A percentile compares a stretch with the other conserved stretches of the same genome.
Evolutionary conservation across 2,329 filamentous ascomycete species (phyloP).

Genomic region (Lachnellula hyalina): DNA sequence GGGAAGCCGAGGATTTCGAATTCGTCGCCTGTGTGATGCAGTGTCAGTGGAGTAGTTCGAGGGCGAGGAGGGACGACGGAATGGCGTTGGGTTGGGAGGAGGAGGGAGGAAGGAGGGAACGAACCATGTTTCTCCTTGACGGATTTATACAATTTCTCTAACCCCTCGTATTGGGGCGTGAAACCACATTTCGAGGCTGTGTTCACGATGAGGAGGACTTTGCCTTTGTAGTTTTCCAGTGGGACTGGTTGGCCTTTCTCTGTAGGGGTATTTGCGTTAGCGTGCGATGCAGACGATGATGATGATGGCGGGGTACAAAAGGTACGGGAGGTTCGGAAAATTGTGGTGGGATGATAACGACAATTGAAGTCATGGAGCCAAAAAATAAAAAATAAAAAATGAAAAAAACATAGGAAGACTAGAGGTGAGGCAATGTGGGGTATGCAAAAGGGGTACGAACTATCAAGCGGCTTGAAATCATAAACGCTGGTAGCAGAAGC

Average conservation of each 20-base stretch:
- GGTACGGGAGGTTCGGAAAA: not conserved
- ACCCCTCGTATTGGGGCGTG: slow-evolving; percentile 87
- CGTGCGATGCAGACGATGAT: not conserved
- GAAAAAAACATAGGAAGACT: not conserved
- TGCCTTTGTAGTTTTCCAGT: slow-evolving; percentile 72
- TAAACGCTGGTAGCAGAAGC: slow-evolving; percentile 68
- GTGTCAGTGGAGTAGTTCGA: not conserved
- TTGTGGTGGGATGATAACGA: not conserved
- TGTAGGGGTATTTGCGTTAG: slow-evolving; percentile 33
- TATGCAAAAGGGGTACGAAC: slow-evolving; percentile 43
- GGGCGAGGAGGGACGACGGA: slow-evolving; percentile 14
- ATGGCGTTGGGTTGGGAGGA: slow-evolving; percentile 1
- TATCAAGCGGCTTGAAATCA: slow-evolving; percentile 79
- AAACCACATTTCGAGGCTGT: slow-evolving; percentile 98
- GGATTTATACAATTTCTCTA: slow-evolving; percentile 84
- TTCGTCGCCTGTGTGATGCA: slow-evolving; percentile 38
- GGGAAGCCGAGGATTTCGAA: slow-evolving; percentile 93
- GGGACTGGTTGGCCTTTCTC: slow-evolving; percentile 69
- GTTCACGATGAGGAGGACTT: slow-evolving; percentile 95
- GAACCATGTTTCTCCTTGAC: slow-evolving; percentile 55
- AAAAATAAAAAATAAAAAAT: too few species aligned
- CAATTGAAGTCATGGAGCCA: not conserved
- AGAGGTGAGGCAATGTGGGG: too few species aligned
- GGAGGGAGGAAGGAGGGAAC: slow-evolving; percentile 31
- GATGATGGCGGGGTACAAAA: slow-evolving; percentile 1